phyloP scores from a whole-genome alignment of 2,329 filamentous ascomycete species.

The Penicillium capsulatum region DNA sequence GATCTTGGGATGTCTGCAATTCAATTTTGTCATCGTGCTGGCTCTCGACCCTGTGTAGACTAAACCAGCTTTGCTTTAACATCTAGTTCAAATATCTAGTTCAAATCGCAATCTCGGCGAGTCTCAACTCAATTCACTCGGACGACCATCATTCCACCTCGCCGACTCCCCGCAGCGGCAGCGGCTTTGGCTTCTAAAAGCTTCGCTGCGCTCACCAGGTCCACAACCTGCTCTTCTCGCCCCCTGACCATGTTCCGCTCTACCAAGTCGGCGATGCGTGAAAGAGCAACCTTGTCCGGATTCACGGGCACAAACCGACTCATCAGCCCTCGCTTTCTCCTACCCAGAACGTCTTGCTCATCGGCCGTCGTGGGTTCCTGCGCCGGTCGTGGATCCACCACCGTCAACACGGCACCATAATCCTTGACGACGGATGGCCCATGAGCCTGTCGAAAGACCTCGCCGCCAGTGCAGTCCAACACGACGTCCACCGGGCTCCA shows the following conservation, averaged over 20 bases:
- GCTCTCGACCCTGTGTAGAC: too few species aligned
- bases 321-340: constrained; percentile 23
- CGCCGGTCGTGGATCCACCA: constrained; percentile 29
- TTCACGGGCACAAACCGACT: constrained; percentile 37
- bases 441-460: constrained; percentile 34
- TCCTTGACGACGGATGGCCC: constrained; percentile 32
- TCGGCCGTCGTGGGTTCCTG: constrained; percentile 10
- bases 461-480: constrained; percentile 37
- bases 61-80: too few species aligned
- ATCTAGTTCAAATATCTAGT: too few species aligned
- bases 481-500: constrained; percentile 41
- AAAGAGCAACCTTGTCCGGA: constrained; percentile 34
- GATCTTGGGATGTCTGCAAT: too few species aligned
- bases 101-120: too few species aligned
- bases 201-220: constrained; percentile 33
- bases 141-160: constrained; percentile 34
- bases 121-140: constrained; percentile 19
- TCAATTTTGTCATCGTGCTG: too few species aligned
- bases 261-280: constrained; percentile 33
- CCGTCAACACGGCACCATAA: constrained; percentile 33
- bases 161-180: constrained; percentile 24
- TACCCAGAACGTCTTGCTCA: constrained; percentile 16
- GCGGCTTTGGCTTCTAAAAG: constrained; percentile 31
- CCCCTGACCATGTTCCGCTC: constrained; percentile 34
- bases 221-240: constrained; percentile 32